phyloP scores from a whole-genome alignment of 2,329 filamentous ascomycete species.

The Escovopsis sp. region DNA sequence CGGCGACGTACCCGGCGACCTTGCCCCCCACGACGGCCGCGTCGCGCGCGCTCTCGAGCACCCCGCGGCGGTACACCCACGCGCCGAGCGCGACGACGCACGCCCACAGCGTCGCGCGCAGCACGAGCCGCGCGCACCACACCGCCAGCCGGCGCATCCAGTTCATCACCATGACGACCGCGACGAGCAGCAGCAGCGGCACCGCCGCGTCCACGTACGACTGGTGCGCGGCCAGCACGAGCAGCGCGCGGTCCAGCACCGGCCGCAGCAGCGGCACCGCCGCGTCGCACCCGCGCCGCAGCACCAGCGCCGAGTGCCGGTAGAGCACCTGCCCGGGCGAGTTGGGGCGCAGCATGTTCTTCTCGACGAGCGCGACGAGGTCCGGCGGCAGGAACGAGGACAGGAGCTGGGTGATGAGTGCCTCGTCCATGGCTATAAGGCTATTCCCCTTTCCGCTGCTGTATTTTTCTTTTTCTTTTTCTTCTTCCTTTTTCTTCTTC shows the following conservation, averaged over 20 bases:
- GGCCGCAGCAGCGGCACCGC: constrained; percentile 29
- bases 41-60: constrained; percentile 50
- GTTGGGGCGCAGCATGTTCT: constrained; percentile 31
- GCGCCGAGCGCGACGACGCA: constrained; percentile 37
- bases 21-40: constrained; percentile 27
- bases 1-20: constrained; percentile 30
- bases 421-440: constrained; percentile 15
- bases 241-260: constrained; percentile 24
- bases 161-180: constrained; percentile 52
- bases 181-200: constrained; percentile 24
- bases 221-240: constrained; percentile 21
- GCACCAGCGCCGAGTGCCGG: constrained; percentile 17
- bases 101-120: constrained; percentile 51
- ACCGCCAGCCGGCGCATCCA: constrained; percentile 58
- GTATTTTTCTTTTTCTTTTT: too few species aligned
- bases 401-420: constrained; percentile 20
- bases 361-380: constrained; percentile 27
- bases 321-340: constrained; percentile 29
- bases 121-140: constrained; percentile 58
- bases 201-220: constrained; percentile 18
- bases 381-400: constrained; percentile 30
- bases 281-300: constrained; percentile 14
- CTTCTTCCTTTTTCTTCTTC: too few species aligned
- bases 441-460: neutral
- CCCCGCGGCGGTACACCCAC: constrained; percentile 49